A percentile compares a stretch with the other conserved stretches of the same genome.
These are phyloP conservation scores for Populus nigra DNA, from an alignment of 345 rosid genomes.

Conservation along the genomic window DNA sequence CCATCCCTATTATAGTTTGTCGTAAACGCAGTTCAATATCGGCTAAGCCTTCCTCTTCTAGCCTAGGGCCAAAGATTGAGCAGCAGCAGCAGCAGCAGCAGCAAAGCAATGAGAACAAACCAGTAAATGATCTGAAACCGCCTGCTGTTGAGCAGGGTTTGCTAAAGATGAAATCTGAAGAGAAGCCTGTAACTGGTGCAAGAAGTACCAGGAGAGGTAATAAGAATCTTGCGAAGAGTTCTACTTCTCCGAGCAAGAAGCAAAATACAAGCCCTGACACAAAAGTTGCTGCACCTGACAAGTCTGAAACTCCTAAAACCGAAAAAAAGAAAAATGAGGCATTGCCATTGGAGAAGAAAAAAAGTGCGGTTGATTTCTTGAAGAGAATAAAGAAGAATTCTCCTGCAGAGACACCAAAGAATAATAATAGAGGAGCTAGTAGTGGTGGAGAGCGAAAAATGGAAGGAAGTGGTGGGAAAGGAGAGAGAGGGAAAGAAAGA, in stretches of 20 bases:
- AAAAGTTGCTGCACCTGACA: conserved; percentile 18
- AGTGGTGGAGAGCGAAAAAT: conserved; percentile 27
- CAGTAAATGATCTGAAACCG: conserved; percentile 13
- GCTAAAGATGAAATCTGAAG: conserved; percentile 36
- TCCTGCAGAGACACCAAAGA: conserved; percentile 36
- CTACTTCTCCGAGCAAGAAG: conserved; percentile 25
- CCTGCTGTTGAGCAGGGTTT: conserved; percentile 28
- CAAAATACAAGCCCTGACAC: conserved; percentile 22
- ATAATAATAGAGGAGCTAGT: conserved; percentile 19
- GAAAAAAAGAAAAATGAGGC: conserved; percentile 32
- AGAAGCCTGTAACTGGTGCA: conserved; percentile 46
- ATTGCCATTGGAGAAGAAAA: conserved; percentile 46
- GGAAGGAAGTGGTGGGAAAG: conserved; percentile 29
- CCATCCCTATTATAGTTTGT: conserved; percentile 48
- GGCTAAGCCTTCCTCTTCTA: conserved; percentile 44
- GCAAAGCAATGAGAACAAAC: conserved; percentile 17
- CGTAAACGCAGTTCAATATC: conserved; percentile 54
- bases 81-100: conserved; percentile 6
- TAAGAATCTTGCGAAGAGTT: conserved; percentile 25
- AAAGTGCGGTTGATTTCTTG: conserved; percentile 66
- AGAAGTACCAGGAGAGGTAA: conserved; percentile 60
- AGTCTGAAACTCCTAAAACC: conserved; percentile 16
- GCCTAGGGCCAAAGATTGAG: conserved; percentile 38
- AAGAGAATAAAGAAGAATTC: conserved; percentile 60
- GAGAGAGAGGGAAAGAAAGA: conserved; percentile 42